Base-by-base conservation (phyloP, 2,329 filamentous ascomycete genomes). In the Coleophoma cylindrospora region DNA sequence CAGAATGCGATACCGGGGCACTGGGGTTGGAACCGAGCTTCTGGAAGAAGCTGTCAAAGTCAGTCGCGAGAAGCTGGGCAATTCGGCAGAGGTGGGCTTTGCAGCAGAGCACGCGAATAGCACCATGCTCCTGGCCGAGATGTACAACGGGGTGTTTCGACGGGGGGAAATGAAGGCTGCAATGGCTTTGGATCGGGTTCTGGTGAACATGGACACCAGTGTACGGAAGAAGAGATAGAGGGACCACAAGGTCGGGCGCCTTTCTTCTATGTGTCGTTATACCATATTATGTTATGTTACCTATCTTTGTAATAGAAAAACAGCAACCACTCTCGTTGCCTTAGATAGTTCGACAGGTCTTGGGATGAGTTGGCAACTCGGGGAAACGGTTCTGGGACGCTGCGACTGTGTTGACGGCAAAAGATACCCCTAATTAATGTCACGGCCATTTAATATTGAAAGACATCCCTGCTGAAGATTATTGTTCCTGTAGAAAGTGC, bases 31-130 rank as follows among this genome's bases (percentile, higher is more conserved):
- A 3, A 76, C 73, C 38, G 84, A 83, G 33, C 69, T 96, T 60
- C 73, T 96, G 44, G 79, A 86, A 57, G 86, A 88, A 58, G 89
- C 87, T 2, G 83, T 91, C 2, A 75, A 76, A 50, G 66, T 86
- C 49, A 85, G 86, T 52, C 79, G 79, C 58, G 82, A 84, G 66
- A 80, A 78, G 61, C 86, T 86, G 51, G 87, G 88, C 40, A 79
- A 79, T 51, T 83, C 81, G 34, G 81, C 80, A 2, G 75, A 82
- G 51, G 73, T 91, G 47, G 81, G 84, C 2, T 95, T 95, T 66
- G 87, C 86, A 7, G 72, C 76, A 47, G 81, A 87, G 56, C 90
- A 95, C 72, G 89, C 88, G 41, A 90, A 92, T 76, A 82, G 83
- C 55, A 69, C 70, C 52, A 77, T 79, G 65, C 65, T 89, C 3